Evolutionary conservation across 2,329 filamentous ascomycete species (phyloP).

Genomic region (Penicillium polonicum): DNA sequence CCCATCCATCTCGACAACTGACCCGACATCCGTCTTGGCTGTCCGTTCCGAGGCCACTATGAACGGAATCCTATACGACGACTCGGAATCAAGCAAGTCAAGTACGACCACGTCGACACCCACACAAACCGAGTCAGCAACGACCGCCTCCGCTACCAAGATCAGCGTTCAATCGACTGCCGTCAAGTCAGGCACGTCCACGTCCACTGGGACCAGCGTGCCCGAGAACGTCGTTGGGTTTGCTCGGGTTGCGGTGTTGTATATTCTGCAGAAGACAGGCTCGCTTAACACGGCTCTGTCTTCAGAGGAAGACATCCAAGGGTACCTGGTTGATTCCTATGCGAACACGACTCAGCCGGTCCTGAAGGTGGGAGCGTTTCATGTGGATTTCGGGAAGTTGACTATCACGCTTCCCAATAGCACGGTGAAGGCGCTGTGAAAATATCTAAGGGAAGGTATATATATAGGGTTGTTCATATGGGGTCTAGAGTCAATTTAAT

Average conservation of each 20-base stretch:
- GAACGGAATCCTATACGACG: slow-evolving; percentile 42
- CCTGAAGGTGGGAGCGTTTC: slow-evolving; percentile 29
- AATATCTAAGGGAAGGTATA: background rate
- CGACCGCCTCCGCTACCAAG: slow-evolving; percentile 15
- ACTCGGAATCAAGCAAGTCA: slow-evolving; percentile 13
- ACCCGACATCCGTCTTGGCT: slow-evolving; percentile 16
- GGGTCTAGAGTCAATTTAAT: background rate
- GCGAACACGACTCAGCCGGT: slow-evolving; percentile 20
- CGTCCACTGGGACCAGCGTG: slow-evolving; percentile 6
- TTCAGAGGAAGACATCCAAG: slow-evolving; percentile 31
- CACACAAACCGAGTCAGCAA: slow-evolving; percentile 18
- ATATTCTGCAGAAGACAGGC: slow-evolving; percentile 38
- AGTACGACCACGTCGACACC: slow-evolving; percentile 25
- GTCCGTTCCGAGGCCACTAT: slow-evolving; percentile 32
- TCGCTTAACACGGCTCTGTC: slow-evolving; percentile 31
- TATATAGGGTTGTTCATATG: background rate
- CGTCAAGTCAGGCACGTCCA: background rate
- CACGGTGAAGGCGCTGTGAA: slow-evolving; percentile 20
- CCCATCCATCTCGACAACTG: background rate
- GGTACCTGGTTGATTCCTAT: slow-evolving; percentile 31
- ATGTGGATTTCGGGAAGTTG: slow-evolving; percentile 38
- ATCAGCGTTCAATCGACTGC: background rate
- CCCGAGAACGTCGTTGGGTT: slow-evolving; percentile 33
- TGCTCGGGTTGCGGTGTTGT: slow-evolving; percentile 43
- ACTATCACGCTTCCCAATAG: slow-evolving; percentile 35